Evolutionary conservation across 73 alveolate genomes (phyloP), one percentile per base, ranked within the genome.

Genomic region (Urostyla sp.): DNA sequence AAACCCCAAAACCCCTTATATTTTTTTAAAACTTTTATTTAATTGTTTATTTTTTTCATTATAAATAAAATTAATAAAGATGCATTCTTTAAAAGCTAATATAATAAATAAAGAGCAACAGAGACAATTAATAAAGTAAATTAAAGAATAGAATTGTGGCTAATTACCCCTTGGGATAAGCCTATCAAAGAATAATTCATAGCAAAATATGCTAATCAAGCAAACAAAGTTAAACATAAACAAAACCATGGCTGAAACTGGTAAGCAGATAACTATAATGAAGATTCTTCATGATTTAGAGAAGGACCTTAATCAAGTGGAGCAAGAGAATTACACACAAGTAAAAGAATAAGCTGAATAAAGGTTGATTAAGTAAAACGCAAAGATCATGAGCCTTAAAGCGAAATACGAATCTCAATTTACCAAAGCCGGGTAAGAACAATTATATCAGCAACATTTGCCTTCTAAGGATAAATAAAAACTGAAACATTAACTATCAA

Each of bases 311-410:
- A 63, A n/a, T 32, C 28, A 63, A 40, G 79, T 63, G 2, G 79
- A 63, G 23, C 61, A 63, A 43, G 79, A 63, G 44, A 63, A 63
- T 23, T 63, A 63, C 45, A 1, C 10, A 37, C 37, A 43, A 7
- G 79, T 63, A 24, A 63, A 23, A 32, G 79, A 63, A 30, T 32
- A 63, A 38, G 79, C 79, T 63, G 79, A 63, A 38, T 21, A 63
- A 40, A 35, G 79, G 6, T 15, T 63, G 59, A 44, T 63, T 7
- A 63, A 63, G 44, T 57, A 57, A 1, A 63, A 63, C 30, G 61
- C 79, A 13, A 63, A 63, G 30, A 7, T 63, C 6, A 60, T 60
- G 8, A 21, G 6, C 35, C 30, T 35, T 18, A 59, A 40, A 36
- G 15, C 32, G 24, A 59, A 63, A 63, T 43, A 63, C n/a, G n/a